Base-by-base conservation (phyloP, 108 stramenopile species). In the Skeletonema tropicum region DNA sequence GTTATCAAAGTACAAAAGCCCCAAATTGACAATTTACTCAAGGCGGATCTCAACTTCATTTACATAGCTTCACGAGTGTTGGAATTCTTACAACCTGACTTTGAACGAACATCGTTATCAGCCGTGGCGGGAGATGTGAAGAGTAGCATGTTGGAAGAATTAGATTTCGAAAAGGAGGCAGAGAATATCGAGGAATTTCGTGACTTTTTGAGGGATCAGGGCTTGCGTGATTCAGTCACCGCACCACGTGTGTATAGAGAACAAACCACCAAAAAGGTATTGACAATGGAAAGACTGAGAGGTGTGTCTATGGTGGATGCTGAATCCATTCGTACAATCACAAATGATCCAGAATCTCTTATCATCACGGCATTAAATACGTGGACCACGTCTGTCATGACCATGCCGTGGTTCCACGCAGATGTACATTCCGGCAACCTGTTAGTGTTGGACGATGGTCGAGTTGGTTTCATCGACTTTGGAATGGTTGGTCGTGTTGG, bases 1-100 rank as follows among this genome's bases (percentile, higher is more conserved):
- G 98, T 97, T 17, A 86, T 98, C 78, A 98, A 98, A 79, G 97
- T 98, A 14, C 96, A 92, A 76, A 97, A 97, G 66, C 98, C 98
- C 10, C 89, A 89, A 0, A 97, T 97, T 68, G 96, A 96, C 62
- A 85, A 88, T 10, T 87, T 89, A 1, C 83, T 97, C 45, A 97
- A 92, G 68, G 95, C 97, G 1, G 98, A 98, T 70, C 84, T 98
- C 15, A 91, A 90, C 36, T 98, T 98, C 74, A 85, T 98, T 13
- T 95, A 90, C 85, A 86, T 97, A 57, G 87, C 95, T 5, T 94
- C 94, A 9, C 79, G 89, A 11, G 60, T 97, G 7, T 57, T 97
- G 32, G 98, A 98, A 84, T 92, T 96, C 66, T 21, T 95, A 15
- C 91, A 86, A 80, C 98, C 97, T 13, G 93, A 96, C 72, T 93